Evolutionary conservation across 495 filamentous ascomycete genomes (phyloP), one percentile per base, ranked within the genome.

Genomic region (Talaromyces adpressus): DNA sequence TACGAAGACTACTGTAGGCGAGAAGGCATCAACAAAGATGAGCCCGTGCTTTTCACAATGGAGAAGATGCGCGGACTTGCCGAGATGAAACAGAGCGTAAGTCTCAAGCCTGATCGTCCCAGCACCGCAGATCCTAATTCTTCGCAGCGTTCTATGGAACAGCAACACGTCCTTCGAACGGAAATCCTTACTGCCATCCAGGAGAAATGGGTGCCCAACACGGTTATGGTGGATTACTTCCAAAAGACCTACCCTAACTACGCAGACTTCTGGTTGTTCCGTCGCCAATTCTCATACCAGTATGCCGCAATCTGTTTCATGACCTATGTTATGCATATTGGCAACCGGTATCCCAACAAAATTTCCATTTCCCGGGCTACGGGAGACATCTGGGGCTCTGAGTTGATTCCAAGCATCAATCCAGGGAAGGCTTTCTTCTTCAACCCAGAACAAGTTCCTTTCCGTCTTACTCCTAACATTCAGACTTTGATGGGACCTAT

Each of bases 261-360:
- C 71, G 82, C 90, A 25, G 93, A 96, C 69, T 97, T 98, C 82
- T 98, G 93, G 90, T 86, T 98, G 45, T 99, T 99, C 89, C 87
- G 93, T 51, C 87, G 92, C 57, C 92, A 96, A 62, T 97, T 98
- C 74, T 88, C 91, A 30, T 97, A 97, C 77, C 94, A 98, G 75
- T 87, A 96, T 57, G 92, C 94, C n/a, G 88, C 92, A 2, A 83
- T 97, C 62, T 96, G 93, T 12, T 99, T 98, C 79, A 96, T 99
- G 90, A 99, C 95, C 39, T 98, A 97, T 71, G 88, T 95, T 64
- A 90, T 99, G 78, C 91, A 91, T 79, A 97, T 98, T 83, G 89
- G 90, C 73, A 89, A 89, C 68, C 90, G 95, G 62, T 97, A 91
- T 69, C 95, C 95, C 4, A 91, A 93, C 75, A 98, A 98, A 79